These are phyloP conservation scores for Dictyostelium brefeldianum DNA, from an alignment of 78 protist genomes.

Conservation along the genomic window DNA sequence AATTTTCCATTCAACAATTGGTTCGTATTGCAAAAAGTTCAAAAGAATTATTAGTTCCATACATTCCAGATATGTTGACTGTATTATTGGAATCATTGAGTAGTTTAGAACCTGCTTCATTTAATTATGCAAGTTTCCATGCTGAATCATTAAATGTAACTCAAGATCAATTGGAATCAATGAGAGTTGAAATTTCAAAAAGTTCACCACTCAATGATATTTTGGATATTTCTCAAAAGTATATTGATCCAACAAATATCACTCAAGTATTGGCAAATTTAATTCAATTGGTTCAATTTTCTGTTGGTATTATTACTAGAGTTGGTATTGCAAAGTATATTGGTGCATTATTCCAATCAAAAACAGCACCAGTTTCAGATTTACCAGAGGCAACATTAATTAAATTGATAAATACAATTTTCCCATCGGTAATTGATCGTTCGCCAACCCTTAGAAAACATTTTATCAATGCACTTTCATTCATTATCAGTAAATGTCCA, in stretches of 20 bases:
- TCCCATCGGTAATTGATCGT: constrained; percentile 47
- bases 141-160: constrained; percentile 57
- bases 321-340: constrained; percentile 79
- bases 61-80: constrained; percentile 43
- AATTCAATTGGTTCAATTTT: constrained; percentile 47
- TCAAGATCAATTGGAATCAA: constrained; percentile 64
- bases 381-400: not conserved
- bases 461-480: constrained; percentile 9
- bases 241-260: constrained; percentile 50
- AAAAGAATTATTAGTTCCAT: constrained; percentile 37
- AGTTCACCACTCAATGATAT: constrained; percentile 63
- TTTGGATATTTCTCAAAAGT: constrained; percentile 30
- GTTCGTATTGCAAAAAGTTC: constrained; percentile 63
- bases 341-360: constrained; percentile 29
- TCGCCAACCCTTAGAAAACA: constrained; percentile 35
- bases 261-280: constrained; percentile 40
- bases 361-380: constrained; percentile 4
- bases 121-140: constrained; percentile 80
- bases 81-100: constrained; percentile 69
- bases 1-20: constrained; percentile 35
- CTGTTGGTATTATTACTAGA: constrained; percentile 78
- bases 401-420: constrained; percentile 38
- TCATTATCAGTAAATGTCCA: constrained; percentile 6
- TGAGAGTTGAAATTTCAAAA: constrained; percentile 72
- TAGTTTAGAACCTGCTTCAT: constrained; percentile 67